Evolutionary conservation across 805 yeast species (phyloP).

Genomic region (Ogataea philodendri): DNA sequence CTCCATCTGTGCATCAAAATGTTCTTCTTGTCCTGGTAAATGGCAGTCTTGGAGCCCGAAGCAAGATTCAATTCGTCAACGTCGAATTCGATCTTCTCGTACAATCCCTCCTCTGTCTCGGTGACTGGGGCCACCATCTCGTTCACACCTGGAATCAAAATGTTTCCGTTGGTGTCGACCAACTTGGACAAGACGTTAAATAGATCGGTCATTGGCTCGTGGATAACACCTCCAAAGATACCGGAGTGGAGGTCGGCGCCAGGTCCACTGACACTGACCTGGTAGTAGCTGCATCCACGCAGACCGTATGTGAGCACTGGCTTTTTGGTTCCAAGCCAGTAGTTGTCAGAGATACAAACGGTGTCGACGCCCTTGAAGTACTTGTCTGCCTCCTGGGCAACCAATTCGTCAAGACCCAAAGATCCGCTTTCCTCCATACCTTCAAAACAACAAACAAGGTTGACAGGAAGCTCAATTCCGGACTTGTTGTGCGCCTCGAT

Average conservation of each 20-base stretch:
- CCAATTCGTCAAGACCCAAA: conserved; percentile 80
- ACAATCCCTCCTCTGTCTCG: conserved; percentile 70
- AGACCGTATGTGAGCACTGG: conserved; percentile 97
- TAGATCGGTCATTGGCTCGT: conserved; percentile 96
- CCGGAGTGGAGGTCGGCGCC: conserved; percentile 98
- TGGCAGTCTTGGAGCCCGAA: conserved; percentile 80
- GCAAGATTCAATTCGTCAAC: conserved; percentile 84
- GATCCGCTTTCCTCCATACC: conserved; percentile 99
- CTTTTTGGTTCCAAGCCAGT: conserved; percentile 96
- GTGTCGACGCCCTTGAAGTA: conserved; percentile 91
- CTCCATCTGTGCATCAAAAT: conserved; percentile 99
- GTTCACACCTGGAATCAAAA: conserved; percentile 79
- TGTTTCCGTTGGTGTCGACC: conserved; percentile 80
- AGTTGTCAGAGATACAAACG: conserved; percentile 94
- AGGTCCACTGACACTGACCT: conserved; percentile 80
- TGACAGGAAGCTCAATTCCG: conserved; percentile 88
- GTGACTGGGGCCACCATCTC: conserved; percentile 97
- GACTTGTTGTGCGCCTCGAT: conserved; percentile 86
- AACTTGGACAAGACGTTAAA: conserved; percentile 71
- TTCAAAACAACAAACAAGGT: conserved; percentile 88
- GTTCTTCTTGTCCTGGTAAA: conserved; percentile 73
- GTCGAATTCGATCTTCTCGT: conserved; percentile 82
- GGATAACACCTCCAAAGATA: conserved; percentile 93
- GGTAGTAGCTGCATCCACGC: conserved; percentile 95
- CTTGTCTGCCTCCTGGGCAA: conserved; percentile 69